Conservation (phyloP, 371 early-diverging fungal species). For the Smittium mucronatum region DNA sequence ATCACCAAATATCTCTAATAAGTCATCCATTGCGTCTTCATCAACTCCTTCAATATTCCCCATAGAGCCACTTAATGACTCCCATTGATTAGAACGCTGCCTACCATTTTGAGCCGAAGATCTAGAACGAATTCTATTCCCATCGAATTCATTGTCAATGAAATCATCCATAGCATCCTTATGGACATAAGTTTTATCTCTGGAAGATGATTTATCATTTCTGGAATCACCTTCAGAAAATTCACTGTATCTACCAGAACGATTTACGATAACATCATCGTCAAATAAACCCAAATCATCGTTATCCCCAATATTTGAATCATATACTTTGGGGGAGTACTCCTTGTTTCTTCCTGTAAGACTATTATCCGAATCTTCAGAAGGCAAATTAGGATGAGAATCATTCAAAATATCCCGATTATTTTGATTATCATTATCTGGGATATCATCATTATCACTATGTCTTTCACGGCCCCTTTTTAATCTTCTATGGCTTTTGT, state of each 20-base stretch:
- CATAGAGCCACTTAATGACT: constrained; percentile 7
- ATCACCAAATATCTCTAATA: constrained; percentile 82
- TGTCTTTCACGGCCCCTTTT: constrained; percentile 46
- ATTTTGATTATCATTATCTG: too few relatives aligned
- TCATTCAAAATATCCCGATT: constrained; percentile 12
- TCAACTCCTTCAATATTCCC: constrained; percentile 19
- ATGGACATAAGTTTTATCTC: constrained; percentile 31
- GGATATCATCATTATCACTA: constrained; percentile 40
- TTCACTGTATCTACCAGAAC: not conserved
- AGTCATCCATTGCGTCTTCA: constrained; percentile 59
- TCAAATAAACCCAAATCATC: constrained; percentile 38
- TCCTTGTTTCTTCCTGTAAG: constrained; percentile 13
- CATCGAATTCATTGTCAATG: constrained; percentile 13
- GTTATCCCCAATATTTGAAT: constrained; percentile 15
- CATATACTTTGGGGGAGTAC: not conserved
- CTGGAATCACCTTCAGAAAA: not conserved
- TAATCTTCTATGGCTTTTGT: constrained; percentile 47
- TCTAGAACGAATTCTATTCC: constrained; percentile 31
- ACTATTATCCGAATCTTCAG: constrained; percentile 10
- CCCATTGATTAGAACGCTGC: constrained; percentile 10
- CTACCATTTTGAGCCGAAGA: constrained; percentile 25
- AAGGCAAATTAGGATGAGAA: constrained; percentile 13
- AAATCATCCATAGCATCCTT: constrained; percentile 19
- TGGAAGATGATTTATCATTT: not conserved
- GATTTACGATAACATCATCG: constrained; percentile 35